Percentiles rank a stretch among this genome's conserved stretches.
Conservation (phyloP, 2,329 filamentous ascomycete genomes). For the Penicillium frequentans region DNA sequence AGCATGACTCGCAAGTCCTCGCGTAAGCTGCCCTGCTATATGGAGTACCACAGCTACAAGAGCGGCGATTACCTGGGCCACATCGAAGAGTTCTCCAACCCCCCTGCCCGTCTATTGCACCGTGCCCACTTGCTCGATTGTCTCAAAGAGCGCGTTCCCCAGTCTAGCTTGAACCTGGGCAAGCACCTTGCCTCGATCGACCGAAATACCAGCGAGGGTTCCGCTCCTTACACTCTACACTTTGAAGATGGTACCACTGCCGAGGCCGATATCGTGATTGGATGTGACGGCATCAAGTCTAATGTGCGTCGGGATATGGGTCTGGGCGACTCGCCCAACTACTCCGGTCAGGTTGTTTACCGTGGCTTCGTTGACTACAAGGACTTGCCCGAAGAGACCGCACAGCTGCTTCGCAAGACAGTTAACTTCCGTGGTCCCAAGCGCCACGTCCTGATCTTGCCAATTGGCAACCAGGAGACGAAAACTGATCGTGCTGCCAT, state of each 20-base stretch:
- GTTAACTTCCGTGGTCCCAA: constrained; percentile 36
- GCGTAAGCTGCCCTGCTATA: constrained; percentile 30
- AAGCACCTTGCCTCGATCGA: constrained; percentile 26
- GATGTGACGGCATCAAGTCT: constrained; percentile 53
- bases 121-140: constrained; percentile 37
- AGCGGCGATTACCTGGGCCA: constrained; percentile 23
- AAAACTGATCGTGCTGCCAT: constrained; percentile 32
- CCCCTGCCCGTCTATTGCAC: constrained; percentile 29
- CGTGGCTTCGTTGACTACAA: constrained; percentile 38
- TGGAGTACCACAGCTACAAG: constrained; percentile 27
- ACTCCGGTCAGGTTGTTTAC: constrained; percentile 40
- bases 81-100: constrained; percentile 28
- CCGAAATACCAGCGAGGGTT: constrained; percentile 10
- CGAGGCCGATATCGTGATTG: constrained; percentile 46
- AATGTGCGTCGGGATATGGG: constrained; percentile 39
- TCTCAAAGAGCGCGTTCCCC: constrained; percentile 33
- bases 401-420: constrained; percentile 31
- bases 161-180: constrained; percentile 22
- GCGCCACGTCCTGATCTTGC: constrained; percentile 37
- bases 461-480: constrained; percentile 37
- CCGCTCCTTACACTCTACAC: constrained; percentile 34
- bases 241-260: constrained; percentile 48
- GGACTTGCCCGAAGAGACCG: constrained; percentile 31
- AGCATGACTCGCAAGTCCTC: constrained; percentile 37
- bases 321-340: constrained; percentile 30